Base-by-base conservation (phyloP, 2,329 filamentous ascomycete genomes). In the Parasarocladium wereldwijsianum region DNA sequence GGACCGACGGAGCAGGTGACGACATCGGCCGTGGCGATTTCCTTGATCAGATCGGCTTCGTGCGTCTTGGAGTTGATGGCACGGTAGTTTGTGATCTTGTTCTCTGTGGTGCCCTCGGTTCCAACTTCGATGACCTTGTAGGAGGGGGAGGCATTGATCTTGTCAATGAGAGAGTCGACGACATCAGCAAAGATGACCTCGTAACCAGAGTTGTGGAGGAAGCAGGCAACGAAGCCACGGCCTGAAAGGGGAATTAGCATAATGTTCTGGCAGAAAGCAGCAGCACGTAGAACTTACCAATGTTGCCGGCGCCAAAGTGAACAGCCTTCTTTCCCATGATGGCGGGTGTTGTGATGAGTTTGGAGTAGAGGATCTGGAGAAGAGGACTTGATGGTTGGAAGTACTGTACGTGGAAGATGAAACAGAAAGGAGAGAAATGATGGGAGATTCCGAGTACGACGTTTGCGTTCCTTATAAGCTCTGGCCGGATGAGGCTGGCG, bases 101-200 rank as follows among this genome's bases (percentile, higher is more conserved):
- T 85, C 46, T 74, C 74, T 33, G 67, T 70, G 46, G 85, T 85
- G 43, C 82, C 85, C 36, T 92, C 79, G 29, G 74, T 67, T 40
- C 85, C 85, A 43, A 94, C 84, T 60, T 94, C 86, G 36, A 87
- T 92, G 51, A 98, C 87, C 39, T 78, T 76, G 69, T 96, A 98
- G 10, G 73, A 79, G 33, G 74, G 65, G 28, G 71, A 68, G 13
- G 65, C 58, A 51, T 96, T 84, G 42, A 98, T 70, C 31, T 68
- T 58, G 44, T 87, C 65, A 52, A 96, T 90, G 38, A 94, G 64
- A 37, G 59, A 60, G 51, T 87, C 84, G 59, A 85, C 76, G 41
- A 98, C 86, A 64, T 98, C 90, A 44, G 92, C 78, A 49, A 98
- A 96, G 61, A 96, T 67, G 46, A 98, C 87, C 50, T 94, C 83